Base-by-base conservation (phyloP, 495 filamentous ascomycete genomes). In the Venustampulla echinocandica region DNA sequence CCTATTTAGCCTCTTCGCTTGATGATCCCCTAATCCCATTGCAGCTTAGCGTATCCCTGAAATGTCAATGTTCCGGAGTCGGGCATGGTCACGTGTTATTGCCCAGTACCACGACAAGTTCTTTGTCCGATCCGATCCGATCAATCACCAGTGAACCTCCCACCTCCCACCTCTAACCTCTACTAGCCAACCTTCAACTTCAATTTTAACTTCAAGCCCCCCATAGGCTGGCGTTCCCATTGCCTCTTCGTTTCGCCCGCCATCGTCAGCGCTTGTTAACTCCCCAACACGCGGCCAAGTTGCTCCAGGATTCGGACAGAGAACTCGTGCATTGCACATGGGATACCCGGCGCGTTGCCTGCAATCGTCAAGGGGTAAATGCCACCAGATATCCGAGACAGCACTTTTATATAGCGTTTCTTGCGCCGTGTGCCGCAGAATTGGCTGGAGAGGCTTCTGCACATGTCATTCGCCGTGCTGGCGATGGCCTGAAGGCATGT, bases 261-360 rank as follows among this genome's bases (percentile, higher is more conserved):
- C 44, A 57, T 20, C 4, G 14, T 3, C 23, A 57, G 20, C 18
- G 34, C 54, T 40, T 38, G 44, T 17, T 23, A 30, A 10, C 66
- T 61, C 7, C 65, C 65, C 54, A 61, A 64, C 2, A 18, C 50
- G n/a, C 36, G 17, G n/a, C 64, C 58, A 32, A 67, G 64, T 4
- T 33, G 48, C 22, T 58, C 50, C 10, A 68, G 48, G 17, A 49
- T 62, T n/a, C 45, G 40, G 15, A 63, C 33, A 9, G 57, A 54
- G 56, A 63, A 66, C 1, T 57, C 27, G 33, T 61, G 57, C 17
- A 64, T 40, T 22, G 63, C 56, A 2, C 64, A 56, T 1, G 56
- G 45, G n/a, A 54, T 50, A 20, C 53, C 58, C 5, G 55, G 53
- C 1, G 56, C 58, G 4, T 56, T 41, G 7, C 57, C 64, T 13